Percentiles rank a stretch among this genome's conserved stretches.
Conservation (phyloP, 140 eudicot species). For the Oenanthe javanica region DNA sequence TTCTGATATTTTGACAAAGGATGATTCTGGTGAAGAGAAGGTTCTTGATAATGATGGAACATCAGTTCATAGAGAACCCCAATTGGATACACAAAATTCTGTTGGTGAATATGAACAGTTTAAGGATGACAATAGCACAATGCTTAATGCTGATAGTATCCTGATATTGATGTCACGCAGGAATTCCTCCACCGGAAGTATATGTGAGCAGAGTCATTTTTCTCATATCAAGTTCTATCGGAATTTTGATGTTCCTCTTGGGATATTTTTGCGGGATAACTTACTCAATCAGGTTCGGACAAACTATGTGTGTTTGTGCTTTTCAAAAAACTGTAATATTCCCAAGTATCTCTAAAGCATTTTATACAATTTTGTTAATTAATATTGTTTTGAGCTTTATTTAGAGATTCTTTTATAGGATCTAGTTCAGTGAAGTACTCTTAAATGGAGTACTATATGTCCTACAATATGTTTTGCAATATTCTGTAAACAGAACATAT, state of each 20-base stretch:
- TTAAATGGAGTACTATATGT: too few relatives aligned
- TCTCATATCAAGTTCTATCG: constrained; percentile 82
- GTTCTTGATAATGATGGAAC: constrained; percentile 12
- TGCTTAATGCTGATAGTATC: constrained; percentile 16
- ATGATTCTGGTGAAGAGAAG: constrained; percentile 24
- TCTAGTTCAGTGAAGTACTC: too few relatives aligned
- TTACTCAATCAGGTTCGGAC: constrained; percentile 47
- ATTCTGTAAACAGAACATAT: too few relatives aligned
- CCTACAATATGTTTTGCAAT: too few relatives aligned
- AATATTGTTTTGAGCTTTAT: not conserved
- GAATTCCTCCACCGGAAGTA: constrained; percentile 52
- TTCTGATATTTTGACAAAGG: constrained; percentile 27
- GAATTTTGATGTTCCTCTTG: constrained; percentile 75
- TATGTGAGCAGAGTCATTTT: constrained; percentile 80
- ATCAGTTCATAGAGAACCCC: constrained; percentile 2
- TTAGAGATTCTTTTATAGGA: constrained; percentile 16
- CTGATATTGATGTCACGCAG: constrained; percentile 76
- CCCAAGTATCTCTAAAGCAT: not conserved
- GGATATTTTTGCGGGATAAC: constrained; percentile 65
- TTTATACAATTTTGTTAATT: not conserved
- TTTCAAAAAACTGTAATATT: not conserved
- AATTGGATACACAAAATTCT: constrained; percentile 18
- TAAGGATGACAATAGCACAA: constrained; percentile 49
- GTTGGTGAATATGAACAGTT: constrained; percentile 26
- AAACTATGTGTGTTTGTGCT: constrained; percentile 8